Percentiles rank a stretch among this genome's conserved stretches.
Evolutionary conservation across 2,329 filamentous ascomycete genomes (phyloP).

Genomic region (Aspergillus quadricinctus): DNA sequence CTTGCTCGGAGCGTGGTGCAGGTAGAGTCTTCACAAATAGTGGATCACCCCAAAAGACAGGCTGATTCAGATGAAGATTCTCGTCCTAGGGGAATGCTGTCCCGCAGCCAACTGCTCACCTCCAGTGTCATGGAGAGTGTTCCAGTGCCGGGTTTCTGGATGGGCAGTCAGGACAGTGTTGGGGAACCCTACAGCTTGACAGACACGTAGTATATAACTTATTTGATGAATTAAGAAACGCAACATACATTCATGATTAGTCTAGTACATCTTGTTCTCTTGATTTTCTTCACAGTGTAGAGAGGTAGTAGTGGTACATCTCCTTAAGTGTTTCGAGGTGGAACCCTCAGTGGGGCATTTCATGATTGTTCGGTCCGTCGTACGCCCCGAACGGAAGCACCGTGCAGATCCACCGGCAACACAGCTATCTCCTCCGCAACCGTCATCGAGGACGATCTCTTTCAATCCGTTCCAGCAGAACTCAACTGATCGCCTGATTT

Average conservation of each 20-base stretch:
- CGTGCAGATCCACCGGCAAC: background rate
- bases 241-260: background rate
- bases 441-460: background rate
- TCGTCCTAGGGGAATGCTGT: conserved; percentile 22
- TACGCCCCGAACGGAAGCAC: background rate
- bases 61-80: conserved; percentile 7
- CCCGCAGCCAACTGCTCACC: conserved; percentile 35
- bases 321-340: background rate
- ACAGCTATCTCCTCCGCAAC: background rate
- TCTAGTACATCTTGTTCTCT: background rate
- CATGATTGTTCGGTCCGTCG: background rate
- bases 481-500: background rate
- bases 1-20: conserved; percentile 29
- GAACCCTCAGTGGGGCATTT: background rate
- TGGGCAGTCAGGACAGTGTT: conserved; percentile 36
- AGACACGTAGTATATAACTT: conserved; percentile 13
- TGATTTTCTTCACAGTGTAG: background rate
- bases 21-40: conserved; percentile 40
- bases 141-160: conserved; percentile 36
- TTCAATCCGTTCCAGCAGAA: background rate
- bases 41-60: conserved; percentile 21
- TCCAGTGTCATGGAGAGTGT: conserved; percentile 44
- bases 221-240: background rate
- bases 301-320: no score
- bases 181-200: conserved; percentile 34